Conservation (phyloP, 2,329 filamentous ascomycete genomes). For the Sphaerostilbella broomeana region DNA sequence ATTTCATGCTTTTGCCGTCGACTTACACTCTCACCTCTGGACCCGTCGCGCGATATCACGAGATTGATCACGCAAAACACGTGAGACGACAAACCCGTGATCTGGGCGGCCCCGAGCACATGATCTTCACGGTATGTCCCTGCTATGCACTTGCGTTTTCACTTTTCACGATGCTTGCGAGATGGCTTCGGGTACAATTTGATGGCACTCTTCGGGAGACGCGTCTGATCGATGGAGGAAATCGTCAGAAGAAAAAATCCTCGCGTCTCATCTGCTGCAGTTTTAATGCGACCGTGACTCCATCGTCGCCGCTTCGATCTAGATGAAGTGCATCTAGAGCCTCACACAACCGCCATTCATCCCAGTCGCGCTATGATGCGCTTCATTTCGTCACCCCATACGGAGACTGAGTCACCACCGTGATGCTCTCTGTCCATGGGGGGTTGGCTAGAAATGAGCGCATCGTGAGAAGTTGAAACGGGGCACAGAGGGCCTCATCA, state of each 20-base stretch:
- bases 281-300: conserved; percentile 2
- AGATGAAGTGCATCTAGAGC: no score
- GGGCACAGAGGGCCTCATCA: no score
- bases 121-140: conserved; percentile 38
- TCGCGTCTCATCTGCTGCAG: conserved; percentile 1
- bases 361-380: not conserved
- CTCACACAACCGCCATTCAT: no score
- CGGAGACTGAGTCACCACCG: conserved; percentile 21
- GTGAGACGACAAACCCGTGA: conserved; percentile 40
- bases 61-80: conserved; percentile 41
- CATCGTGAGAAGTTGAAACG: conserved; percentile 17
- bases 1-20: conserved; percentile 12
- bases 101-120: conserved; percentile 35
- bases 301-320: no score
- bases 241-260: not conserved
- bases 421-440: conserved; percentile 1
- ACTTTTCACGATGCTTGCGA: conserved; percentile 15
- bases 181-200: conserved; percentile 14
- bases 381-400: not conserved
- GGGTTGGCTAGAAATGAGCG: not conserved
- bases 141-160: conserved; percentile 15
- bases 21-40: conserved; percentile 25
- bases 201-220: conserved; percentile 6
- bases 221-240: not conserved
- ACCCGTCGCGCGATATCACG: conserved; percentile 39